A percentile compares a stretch with the other conserved stretches of the same genome.
phyloP scores from a whole-genome alignment of 768 basidiomycete species.

The Zangia roseola region DNA sequence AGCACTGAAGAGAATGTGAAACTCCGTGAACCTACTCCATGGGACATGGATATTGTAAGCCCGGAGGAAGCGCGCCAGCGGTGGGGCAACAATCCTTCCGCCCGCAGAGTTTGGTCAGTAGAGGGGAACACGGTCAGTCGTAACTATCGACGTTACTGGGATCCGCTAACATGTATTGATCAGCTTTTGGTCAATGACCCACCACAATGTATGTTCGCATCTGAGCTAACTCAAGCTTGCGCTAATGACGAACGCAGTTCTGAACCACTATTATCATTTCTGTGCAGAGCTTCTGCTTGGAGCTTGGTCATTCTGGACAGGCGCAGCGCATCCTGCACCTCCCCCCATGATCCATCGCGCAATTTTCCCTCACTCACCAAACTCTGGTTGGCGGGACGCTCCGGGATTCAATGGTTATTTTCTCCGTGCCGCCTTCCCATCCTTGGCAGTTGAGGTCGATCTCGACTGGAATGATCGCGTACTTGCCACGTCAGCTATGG shows the following conservation, averaged over 20 bases:
- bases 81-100: slow-evolving; percentile 52
- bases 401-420: slow-evolving; percentile 80
- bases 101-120: slow-evolving; percentile 61
- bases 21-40: slow-evolving; percentile 61
- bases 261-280: slow-evolving; percentile 87
- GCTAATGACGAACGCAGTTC: slow-evolving; percentile 38
- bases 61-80: slow-evolving; percentile 55
- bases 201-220: slow-evolving; percentile 44
- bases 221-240: neutral
- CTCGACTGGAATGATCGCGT: slow-evolving; percentile 73
- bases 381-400: slow-evolving; percentile 68
- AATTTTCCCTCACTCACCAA: slow-evolving; percentile 65
- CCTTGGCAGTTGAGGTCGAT: slow-evolving; percentile 61
- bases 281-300: slow-evolving; percentile 81
- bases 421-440: slow-evolving; percentile 71
- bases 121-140: slow-evolving; percentile 67
- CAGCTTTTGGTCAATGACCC: slow-evolving; percentile 70
- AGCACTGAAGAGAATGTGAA: slow-evolving; percentile 64
- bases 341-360: slow-evolving; percentile 63
- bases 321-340: slow-evolving; percentile 37
- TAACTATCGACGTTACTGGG: neutral
- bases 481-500: slow-evolving; percentile 21
- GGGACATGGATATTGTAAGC: slow-evolving; percentile 61
- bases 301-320: slow-evolving; percentile 71
- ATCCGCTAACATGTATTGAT: slow-evolving; percentile 7